Base-by-base conservation (phyloP, 257 asterid genomes). In the Fraxinus cuspidata region DNA sequence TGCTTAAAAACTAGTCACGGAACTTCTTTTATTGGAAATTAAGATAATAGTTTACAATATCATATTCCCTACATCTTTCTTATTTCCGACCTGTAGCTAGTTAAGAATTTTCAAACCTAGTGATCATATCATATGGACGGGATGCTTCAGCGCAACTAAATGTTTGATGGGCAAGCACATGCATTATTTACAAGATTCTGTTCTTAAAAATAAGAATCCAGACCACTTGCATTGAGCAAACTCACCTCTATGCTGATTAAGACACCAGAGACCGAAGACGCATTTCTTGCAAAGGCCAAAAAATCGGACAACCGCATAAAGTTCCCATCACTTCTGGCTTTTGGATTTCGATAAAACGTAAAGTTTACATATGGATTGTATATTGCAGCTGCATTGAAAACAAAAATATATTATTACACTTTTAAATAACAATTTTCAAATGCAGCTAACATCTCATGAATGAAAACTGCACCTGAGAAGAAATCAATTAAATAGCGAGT, bases 241-340 rank as follows among this genome's bases (percentile, higher is more conserved):
- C 89, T 82, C 78, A 92, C 98, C 94, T 90, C 95, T 40, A 92
- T 82, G 68, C 85, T 72, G 82, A 92, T 87, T 77, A 92, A 51
- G 81, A 94, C 89, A 81, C 96, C 96, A 80, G 94, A 87, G 81
- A 89, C 86, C 31, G 96, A 86, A 74, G 92, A 71, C 27, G 90
- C 81, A 73, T 90, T 92, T 29, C 77, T 80, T 47, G 96, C 91
- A 65, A 87, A 74, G 75, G 82, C 87, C 85, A 92, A 81, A 82
- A 94, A 92, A 19, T 92, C 90, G 23, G 88, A 88, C 72, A 92
- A 80, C 72, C 51, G 83, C 89, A 79, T 73, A 12, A 89, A 77
- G 6, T 49, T 88, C 78, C 94, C 97, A 60, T 15, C 79, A 37
- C 27, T 78, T 44, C 47, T 80, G 73, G 75, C 83, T 44, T 47